Evolutionary conservation across 2,329 filamentous ascomycete genomes (phyloP).

Genomic region (Allantophomopsis cytisporea): DNA sequence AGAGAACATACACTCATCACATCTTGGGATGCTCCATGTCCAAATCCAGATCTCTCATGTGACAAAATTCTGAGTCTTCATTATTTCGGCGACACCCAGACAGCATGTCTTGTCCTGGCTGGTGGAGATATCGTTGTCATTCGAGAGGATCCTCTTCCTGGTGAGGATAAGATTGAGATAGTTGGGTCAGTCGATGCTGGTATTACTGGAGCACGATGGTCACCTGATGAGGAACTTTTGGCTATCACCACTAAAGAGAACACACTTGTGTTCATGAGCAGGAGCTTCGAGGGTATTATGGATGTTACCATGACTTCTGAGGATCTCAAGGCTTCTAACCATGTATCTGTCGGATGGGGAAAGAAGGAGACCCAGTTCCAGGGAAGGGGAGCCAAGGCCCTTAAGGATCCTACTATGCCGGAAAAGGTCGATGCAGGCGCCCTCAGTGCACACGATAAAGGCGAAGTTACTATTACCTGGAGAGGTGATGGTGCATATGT

Average conservation of each 20-base stretch:
- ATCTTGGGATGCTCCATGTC: conserved; percentile 80
- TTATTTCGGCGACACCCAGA: conserved; percentile 69
- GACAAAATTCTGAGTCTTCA: conserved; percentile 72
- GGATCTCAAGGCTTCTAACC: conserved; percentile 76
- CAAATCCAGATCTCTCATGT: conserved; percentile 58
- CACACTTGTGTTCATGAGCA: conserved; percentile 84
- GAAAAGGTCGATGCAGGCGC: conserved; percentile 79
- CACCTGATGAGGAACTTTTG: conserved; percentile 85
- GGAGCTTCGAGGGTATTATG: conserved; percentile 73
- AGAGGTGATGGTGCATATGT: conserved; percentile 87
- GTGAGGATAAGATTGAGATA: conserved; percentile 80
- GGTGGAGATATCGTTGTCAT: conserved; percentile 86
- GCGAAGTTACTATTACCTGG: conserved; percentile 68
- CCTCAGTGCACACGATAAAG: conserved; percentile 62
- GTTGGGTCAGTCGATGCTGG: conserved; percentile 88
- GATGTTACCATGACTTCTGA: conserved; percentile 59
- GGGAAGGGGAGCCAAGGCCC: conserved; percentile 71
- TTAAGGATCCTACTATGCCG: conserved; percentile 88
- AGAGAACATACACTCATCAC: conserved; percentile 39
- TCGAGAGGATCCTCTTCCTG: conserved; percentile 51
- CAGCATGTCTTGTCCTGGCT: conserved; percentile 70
- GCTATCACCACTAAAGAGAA: conserved; percentile 67
- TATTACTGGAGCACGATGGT: conserved; percentile 83
- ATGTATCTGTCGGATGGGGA: conserved; percentile 96
- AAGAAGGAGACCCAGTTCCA: conserved; percentile 98